Conservation (phyloP, 2,329 filamentous ascomycete species). For the Fusarium sp. region DNA sequence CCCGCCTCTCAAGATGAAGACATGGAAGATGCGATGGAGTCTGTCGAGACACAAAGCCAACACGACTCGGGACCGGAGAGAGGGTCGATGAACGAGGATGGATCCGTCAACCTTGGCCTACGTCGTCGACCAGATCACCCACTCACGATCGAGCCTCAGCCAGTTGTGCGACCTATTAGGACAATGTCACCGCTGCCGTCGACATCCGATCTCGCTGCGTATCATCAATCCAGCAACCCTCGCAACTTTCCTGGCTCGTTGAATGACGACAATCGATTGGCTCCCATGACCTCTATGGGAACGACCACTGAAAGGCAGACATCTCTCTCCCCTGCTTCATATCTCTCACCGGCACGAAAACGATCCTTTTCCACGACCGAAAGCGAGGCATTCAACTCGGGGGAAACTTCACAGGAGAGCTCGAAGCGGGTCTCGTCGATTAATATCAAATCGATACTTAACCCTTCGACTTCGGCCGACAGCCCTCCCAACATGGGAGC, state of each 20-base stretch:
- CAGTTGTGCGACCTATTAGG: conserved; percentile 54
- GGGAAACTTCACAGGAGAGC: conserved; percentile 56
- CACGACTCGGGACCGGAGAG: conserved; percentile 57
- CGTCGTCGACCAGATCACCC: conserved; percentile 60
- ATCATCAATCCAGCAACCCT: conserved; percentile 58
- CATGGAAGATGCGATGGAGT: conserved; percentile 60
- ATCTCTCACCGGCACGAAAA: conserved; percentile 70
- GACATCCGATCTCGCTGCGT: conserved; percentile 59
- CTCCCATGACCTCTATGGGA: conserved; percentile 63
- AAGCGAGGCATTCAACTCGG: conserved; percentile 54
- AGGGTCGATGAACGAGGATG: conserved; percentile 70
- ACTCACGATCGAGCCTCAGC: conserved; percentile 60
- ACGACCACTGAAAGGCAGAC: conserved; percentile 61
- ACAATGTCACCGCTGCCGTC: conserved; percentile 57
- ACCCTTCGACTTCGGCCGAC: conserved; percentile 58
- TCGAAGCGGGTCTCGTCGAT: conserved; percentile 78
- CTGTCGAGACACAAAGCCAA: conserved; percentile 51
- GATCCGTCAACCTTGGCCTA: conserved; percentile 71
- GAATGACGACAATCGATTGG: conserved; percentile 67
- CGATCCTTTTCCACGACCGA: conserved; percentile 73
- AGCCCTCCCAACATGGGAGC: conserved; percentile 33
- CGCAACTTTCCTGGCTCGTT: conserved; percentile 54
- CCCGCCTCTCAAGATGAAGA: conserved; percentile 72
- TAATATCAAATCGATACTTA: conserved; percentile 81
- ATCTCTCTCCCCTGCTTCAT: conserved; percentile 70